Evolutionary conservation across 1,139 yeast species (phyloP).

Genomic region (Hyphopichia burtonii): DNA sequence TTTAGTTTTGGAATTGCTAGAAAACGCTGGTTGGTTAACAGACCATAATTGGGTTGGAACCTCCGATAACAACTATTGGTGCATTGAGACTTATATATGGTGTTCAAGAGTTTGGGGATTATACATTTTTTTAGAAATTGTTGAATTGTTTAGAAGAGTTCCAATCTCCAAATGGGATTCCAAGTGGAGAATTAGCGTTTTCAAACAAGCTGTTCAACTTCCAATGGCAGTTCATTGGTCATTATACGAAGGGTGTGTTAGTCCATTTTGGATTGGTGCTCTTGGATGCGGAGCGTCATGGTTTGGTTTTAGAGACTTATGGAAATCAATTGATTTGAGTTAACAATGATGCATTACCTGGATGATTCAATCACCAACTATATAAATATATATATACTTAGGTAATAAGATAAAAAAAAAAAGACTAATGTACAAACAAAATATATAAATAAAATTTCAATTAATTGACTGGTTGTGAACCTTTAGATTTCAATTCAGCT

Average conservation of each 20-base stretch:
- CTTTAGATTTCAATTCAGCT: constrained; percentile 6
- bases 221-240: constrained; percentile 64
- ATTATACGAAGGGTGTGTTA: constrained; percentile 51
- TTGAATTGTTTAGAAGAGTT: constrained; percentile 43
- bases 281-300: constrained; percentile 50
- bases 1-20: constrained; percentile 48
- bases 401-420: neutral
- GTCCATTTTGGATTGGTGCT: constrained; percentile 52
- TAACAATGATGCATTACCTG: too few species aligned
- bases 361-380: neutral
- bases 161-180: constrained; percentile 38
- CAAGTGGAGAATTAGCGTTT: constrained; percentile 36
- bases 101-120: constrained; percentile 60
- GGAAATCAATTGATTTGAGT: constrained; percentile 37
- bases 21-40: constrained; percentile 58
- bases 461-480: neutral
- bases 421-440: neutral
- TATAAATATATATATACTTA: neutral
- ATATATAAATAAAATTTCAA: neutral
- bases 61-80: constrained; percentile 42
- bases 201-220: constrained; percentile 45
- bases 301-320: constrained; percentile 42
- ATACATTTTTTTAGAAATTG: constrained; percentile 47
- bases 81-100: constrained; percentile 45
- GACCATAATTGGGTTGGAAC: constrained; percentile 57